These are phyloP conservation scores for Rasamsonia emersonii DNA, from an alignment of 2,329 filamentous ascomycete species.

Conservation along the genomic window DNA sequence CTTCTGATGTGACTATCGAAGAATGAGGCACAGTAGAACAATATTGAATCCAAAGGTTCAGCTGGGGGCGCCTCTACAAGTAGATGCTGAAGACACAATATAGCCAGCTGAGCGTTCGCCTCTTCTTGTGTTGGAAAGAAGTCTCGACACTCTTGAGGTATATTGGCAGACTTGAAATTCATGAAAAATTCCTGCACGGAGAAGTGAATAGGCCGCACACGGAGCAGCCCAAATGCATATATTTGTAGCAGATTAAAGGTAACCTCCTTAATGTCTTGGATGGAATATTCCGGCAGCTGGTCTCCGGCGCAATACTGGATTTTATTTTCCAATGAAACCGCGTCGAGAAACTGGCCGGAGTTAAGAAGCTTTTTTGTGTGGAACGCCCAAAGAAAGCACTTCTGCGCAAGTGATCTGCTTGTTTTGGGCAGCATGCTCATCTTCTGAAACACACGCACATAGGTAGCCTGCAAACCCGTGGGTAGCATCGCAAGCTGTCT, in stretches of 20 bases:
- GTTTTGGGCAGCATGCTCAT: slow-evolving; percentile 4
- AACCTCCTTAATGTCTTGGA: neutral
- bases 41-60: neutral
- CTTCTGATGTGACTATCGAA: slow-evolving; percentile 8
- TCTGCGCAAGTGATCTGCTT: slow-evolving; percentile 4
- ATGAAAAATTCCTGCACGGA: slow-evolving; percentile 7
- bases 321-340: too few relatives aligned
- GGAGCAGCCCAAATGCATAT: neutral
- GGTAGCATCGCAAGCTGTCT: slow-evolving; percentile 4
- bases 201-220: slow-evolving; percentile 7
- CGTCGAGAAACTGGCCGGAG: neutral
- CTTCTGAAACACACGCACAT: slow-evolving; percentile 4
- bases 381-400: slow-evolving; percentile 7
- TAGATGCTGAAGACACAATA: slow-evolving; percentile 7
- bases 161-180: neutral
- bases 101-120: slow-evolving; percentile 7
- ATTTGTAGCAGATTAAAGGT: slow-evolving; percentile 5
- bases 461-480: slow-evolving; percentile 5
- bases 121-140: slow-evolving; percentile 3
- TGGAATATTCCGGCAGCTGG: too few relatives aligned
- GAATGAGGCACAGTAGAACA: slow-evolving; percentile 2
- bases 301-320: too few relatives aligned
- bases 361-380: slow-evolving; percentile 2
- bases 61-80: slow-evolving; percentile 2
- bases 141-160: slow-evolving; percentile 4